Evolutionary conservation across 129 eudicot genomes (phyloP), one percentile per base, ranked within the genome.

Genomic region (Pulicaria dysenterica): DNA sequence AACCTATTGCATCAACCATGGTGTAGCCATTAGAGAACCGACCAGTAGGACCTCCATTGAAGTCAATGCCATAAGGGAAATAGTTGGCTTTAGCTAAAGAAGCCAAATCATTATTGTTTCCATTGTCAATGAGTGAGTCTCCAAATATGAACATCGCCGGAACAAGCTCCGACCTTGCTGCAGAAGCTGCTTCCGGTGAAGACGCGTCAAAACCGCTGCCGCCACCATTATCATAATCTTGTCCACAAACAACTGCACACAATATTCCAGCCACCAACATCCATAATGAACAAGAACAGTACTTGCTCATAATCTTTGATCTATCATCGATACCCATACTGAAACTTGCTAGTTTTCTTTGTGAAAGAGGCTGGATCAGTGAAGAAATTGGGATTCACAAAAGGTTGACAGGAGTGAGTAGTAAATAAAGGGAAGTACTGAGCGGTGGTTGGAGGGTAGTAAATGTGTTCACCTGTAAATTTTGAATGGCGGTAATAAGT

Each of bases 101-200:
- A 68, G 94, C 86, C 12, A 92, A 70, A 57, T 89, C 81, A 50
- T 92, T 92, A 58, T 89, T 92, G 65, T 92, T 92, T 24, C 98
- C 98, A 79, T 78, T 89, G 76, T 92, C 98, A 40, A 89, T 85
- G 4, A 92, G 75, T 5, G 96, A 92, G 85, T 92, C 98, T 51
- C 98, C 98, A 46, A 92, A 92, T 17, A 92, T 74, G 61, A 89
- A 92, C 95, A 92, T 83, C 5, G 98, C 98, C 10, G 98, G 98
- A 70, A 92, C 96, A 85, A 83, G 54, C 73, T 85, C 84, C 48
- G 5, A 75, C 1, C 82, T 67, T 4, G 78, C 69, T 3, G 65
- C 86, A 0, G 75, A 39, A 8, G 66, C 64, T 3, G 43, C 73
- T 6, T 34, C 83, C 42, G 77, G 77, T 9, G 73, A 40, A 46